A percentile compares a stretch with the other conserved stretches of the same genome.
phyloP scores from a whole-genome alignment of 2,329 filamentous ascomycete species.

The Fusarium penzigii region DNA sequence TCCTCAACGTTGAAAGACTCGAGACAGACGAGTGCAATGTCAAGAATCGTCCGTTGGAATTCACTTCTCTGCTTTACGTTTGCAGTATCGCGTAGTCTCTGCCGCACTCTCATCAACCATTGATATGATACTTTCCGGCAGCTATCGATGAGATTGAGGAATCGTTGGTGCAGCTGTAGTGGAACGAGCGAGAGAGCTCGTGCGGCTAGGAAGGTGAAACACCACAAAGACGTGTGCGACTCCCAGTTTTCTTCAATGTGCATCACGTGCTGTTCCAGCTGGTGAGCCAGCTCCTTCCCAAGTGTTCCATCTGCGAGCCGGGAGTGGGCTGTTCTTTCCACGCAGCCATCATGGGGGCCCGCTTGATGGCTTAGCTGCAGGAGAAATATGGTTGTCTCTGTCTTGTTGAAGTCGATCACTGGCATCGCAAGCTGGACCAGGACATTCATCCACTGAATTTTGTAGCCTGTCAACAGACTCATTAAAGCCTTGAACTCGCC shows the following conservation, averaged over 20 bases:
- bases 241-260: constrained; percentile 25
- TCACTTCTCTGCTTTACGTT: constrained; percentile 10
- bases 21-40: constrained; percentile 14
- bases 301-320: constrained; percentile 6
- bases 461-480: constrained; percentile 14
- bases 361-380: constrained; percentile 25
- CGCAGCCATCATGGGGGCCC: constrained; percentile 6
- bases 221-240: constrained; percentile 17
- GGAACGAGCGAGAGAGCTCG: constrained; percentile 13
- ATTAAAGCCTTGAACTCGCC: constrained; percentile 52
- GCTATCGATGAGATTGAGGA: background rate
- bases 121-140: constrained; percentile 10
- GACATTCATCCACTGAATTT: constrained; percentile 23
- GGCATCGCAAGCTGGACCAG: constrained; percentile 24
- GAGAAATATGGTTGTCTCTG: constrained; percentile 16
- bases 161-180: rapidly evolving
- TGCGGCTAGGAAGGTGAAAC: constrained; percentile 18
- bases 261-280: background rate
- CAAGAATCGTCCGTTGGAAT: background rate
- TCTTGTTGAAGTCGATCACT: constrained; percentile 24
- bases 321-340: constrained; percentile 2
- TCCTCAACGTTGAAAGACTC: constrained; percentile 18
- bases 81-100: background rate
- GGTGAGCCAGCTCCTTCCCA: constrained; percentile 1
- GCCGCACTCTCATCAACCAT: constrained; percentile 10